Base-by-base conservation (phyloP, 2,329 filamentous ascomycete species). In the Diaporthe humulicola region DNA sequence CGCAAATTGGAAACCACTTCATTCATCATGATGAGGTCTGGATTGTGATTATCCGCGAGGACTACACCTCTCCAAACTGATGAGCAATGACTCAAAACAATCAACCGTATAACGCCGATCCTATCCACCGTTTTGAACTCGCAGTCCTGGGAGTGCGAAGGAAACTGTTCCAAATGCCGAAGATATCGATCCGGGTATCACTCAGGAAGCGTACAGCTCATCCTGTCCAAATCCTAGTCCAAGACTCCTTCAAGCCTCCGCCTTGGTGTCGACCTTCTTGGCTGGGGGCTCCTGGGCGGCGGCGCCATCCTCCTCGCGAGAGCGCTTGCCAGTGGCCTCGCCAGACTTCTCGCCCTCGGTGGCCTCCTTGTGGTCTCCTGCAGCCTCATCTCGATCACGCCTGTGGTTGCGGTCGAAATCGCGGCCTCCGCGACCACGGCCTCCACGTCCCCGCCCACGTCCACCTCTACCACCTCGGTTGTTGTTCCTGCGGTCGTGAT, bases 251-350 rank as follows among this genome's bases (percentile, higher is more conserved):
- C 73, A 76, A n/a, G 66, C 75, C 60, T 85, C 79, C 10, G 77
- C 81, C 85, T 90, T 90, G 80, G 81, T 84, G 77, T 93, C 90
- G 54, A 91, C 87, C 85, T 93, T 93, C 87, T 93, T 93, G 28
- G 90, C 87, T 4, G 89, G 85, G 40, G 87, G 89, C 74, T 86
- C 86, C n/a, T 81, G 84, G 8, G 74, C 77, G 5, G 81, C 78
- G 40, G 79, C 81, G 58, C 81, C 84, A 40, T 88, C 89, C 12
- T 90, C 88, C 14, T 91, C 89, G 71, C 89, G 88, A 42, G 84
- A 77, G 72, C 90, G 90, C 86, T 92, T 92, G 81, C 84, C 85
- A 77, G 87, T 89, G 71, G 81, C 73, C 36, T 64, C 52, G 15
- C 80, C 82, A 60, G 82, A 84, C 82, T 81, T 80, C 45, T 84